Evolutionary conservation across 805 yeast genomes (phyloP), one percentile per base, ranked within the genome.

Genomic region (Saturnispora sekii): DNA sequence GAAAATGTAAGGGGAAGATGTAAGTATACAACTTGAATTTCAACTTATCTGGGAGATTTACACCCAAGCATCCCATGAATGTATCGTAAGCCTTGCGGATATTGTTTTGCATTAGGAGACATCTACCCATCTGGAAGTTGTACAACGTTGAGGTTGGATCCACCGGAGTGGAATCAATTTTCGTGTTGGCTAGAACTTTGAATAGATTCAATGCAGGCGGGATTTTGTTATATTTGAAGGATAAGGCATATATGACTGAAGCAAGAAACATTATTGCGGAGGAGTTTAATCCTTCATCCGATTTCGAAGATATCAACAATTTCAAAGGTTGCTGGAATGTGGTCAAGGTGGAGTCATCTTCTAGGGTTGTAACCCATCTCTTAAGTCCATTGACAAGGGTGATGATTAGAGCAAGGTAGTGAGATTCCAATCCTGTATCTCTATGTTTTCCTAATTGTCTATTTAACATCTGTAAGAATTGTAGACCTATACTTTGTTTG

Each of bases 171-270:
- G 15, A 11, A 18, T 26, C 21, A 29, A 29, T 32, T 28, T 32
- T 28, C 7, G 40, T 17, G 17, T 46, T 41, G 6, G 14, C 57
- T 5, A 48, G 29, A 5, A 48, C 49, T 16, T 79, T 79, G 47
- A 84, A 79, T 49, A 86, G 69, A 41, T 84, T 81, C 52, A 77
- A 78, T 31, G 90, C 87, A 59, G 86, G 70, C 53, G 86, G 87
- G 34, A 74, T 67, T 55, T 83, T 84, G 38, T 73, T 70, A 51
- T 86, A 65, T 53, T 69, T 69, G 66, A 80, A 78, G 62, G 85
- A 87, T 18, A 83, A 69, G 53, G 76, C 76, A 60, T 86, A 77
- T 47, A 87, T 72, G 44, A 79, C 72, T 34, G 81, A 79, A 15
- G 84, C 74, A 58, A 86, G 81, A 61, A 74, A 79, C 61, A 81